Evolutionary conservation across 2,329 filamentous ascomycete species (phyloP).

Genomic region (Zasmidium angulare): DNA sequence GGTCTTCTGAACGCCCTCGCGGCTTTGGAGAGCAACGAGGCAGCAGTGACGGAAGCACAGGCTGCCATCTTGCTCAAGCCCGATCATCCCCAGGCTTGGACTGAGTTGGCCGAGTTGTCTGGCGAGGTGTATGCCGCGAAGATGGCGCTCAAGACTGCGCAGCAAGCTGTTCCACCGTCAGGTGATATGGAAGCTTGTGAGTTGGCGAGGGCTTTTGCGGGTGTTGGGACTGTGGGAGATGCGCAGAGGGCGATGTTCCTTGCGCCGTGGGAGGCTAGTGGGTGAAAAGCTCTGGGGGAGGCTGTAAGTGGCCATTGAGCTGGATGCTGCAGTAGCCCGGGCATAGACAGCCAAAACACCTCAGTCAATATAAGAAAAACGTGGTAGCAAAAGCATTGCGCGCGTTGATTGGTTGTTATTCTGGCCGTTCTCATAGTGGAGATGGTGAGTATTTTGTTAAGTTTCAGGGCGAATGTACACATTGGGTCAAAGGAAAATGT

Average conservation of each 20-base stretch:
- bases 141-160: slow-evolving; percentile 79
- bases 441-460: neutral
- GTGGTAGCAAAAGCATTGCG: too few relatives aligned
- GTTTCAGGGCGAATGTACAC: neutral
- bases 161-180: slow-evolving; percentile 69
- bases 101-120: slow-evolving; percentile 63
- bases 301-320: neutral
- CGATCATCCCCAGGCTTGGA: slow-evolving; percentile 77
- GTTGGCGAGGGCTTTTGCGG: slow-evolving; percentile 70
- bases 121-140: slow-evolving; percentile 61
- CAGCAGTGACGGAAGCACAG: slow-evolving; percentile 65
- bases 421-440: neutral
- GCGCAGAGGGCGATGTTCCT: slow-evolving; percentile 75
- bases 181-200: slow-evolving; percentile 68
- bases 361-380: neutral
- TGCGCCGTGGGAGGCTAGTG: slow-evolving; percentile 67
- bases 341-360: neutral
- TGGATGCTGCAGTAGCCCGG: neutral
- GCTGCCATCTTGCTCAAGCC: slow-evolving; percentile 80
- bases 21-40: slow-evolving; percentile 50
- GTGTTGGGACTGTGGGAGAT: slow-evolving; percentile 69
- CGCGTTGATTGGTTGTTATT: neutral
- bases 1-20: slow-evolving; percentile 75
- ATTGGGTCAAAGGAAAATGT: neutral
- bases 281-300: slow-evolving; percentile 21